Conservation (phyloP, 257 asterid genomes). For the Solanum medicagineum region DNA sequence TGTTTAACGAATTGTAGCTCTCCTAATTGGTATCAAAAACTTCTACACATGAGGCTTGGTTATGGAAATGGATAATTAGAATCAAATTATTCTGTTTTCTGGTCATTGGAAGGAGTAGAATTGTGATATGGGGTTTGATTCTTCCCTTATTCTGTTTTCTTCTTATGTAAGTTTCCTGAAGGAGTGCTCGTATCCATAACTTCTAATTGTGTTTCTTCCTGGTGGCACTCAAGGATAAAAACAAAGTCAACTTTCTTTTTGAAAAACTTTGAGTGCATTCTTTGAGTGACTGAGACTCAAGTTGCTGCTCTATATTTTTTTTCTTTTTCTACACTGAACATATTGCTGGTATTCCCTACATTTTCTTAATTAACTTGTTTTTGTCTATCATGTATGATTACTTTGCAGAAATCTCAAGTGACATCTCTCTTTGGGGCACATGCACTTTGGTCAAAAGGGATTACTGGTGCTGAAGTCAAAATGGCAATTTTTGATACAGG, state of each 20-base stretch:
- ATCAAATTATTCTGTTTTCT: neutral
- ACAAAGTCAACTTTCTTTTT: neutral
- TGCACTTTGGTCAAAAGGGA: conserved; percentile 81
- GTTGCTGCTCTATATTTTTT: neutral
- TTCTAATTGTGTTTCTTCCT: too few species aligned
- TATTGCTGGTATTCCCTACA: neutral
- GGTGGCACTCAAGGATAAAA: neutral
- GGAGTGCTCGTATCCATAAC: neutral
- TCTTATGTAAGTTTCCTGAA: neutral
- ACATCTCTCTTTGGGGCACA: conserved; percentile 94
- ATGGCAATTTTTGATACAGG: conserved; percentile 98
- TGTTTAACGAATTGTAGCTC: neutral
- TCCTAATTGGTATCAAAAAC: neutral
- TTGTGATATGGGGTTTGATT: neutral
- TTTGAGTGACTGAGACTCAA: neutral
- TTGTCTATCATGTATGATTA: neutral
- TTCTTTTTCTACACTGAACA: neutral
- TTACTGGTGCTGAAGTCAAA: conserved; percentile 86
- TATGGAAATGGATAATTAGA: neutral
- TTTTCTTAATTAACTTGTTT: neutral
- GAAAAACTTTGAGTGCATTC: too few species aligned
- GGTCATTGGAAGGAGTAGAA: neutral
- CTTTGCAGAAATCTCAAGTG: conserved; percentile 78
- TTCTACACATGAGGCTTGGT: neutral
- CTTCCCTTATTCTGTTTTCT: neutral